These are phyloP conservation scores for Zygotorulaspora florentina DNA, from an alignment of 805 yeast genomes.

Conservation along the genomic window DNA sequence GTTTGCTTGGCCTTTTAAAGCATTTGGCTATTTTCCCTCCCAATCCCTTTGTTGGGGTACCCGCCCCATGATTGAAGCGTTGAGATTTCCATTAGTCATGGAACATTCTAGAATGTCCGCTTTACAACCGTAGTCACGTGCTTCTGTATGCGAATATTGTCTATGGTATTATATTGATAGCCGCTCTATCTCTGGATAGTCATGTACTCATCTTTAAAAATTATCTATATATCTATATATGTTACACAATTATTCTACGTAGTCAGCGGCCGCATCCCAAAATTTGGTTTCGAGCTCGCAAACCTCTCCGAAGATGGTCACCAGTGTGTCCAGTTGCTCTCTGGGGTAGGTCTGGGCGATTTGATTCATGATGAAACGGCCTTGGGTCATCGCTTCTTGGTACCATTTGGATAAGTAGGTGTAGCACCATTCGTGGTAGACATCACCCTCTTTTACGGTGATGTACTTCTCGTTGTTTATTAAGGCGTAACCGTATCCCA, in stretches of 20 bases:
- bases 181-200: too few relatives aligned
- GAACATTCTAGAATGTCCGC: not conserved
- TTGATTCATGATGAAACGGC: constrained; percentile 45
- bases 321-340: constrained; percentile 47
- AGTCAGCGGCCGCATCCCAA: constrained; percentile 52
- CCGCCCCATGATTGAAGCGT: not conserved
- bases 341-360: constrained; percentile 40
- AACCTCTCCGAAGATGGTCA: constrained; percentile 56
- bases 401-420: constrained; percentile 62
- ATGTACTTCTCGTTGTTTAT: constrained; percentile 33
- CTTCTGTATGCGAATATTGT: too few relatives aligned
- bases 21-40: not conserved
- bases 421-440: constrained; percentile 50
- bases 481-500: constrained; percentile 66
- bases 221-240: not conserved
- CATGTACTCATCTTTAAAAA: not conserved
- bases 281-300: constrained; percentile 58
- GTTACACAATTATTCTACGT: constrained; percentile 3
- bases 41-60: not conserved
- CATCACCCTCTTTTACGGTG: constrained; percentile 22
- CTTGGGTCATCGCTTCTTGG: constrained; percentile 47
- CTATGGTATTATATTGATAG: too few relatives aligned
- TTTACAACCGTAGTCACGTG: not conserved
- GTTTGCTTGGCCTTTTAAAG: not conserved
- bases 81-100: not conserved